phyloP scores from a whole-genome alignment of 805 yeast genomes.

The Kodamaea sagamina region DNA sequence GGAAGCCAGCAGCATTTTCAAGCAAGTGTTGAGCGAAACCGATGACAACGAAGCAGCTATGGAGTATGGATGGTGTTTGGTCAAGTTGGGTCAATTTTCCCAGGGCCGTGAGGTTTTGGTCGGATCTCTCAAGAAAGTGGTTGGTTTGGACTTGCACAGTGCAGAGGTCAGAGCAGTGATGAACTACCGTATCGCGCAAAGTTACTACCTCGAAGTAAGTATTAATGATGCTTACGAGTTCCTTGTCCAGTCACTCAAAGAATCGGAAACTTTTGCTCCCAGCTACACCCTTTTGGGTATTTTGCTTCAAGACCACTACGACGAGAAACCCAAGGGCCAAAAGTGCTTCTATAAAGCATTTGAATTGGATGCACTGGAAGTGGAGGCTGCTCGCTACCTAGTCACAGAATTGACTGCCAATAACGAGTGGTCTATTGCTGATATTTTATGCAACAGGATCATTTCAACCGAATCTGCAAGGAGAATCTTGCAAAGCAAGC shows the following conservation, averaged over 20 bases:
- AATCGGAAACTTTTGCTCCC: slow-evolving; percentile 66
- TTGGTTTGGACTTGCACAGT: slow-evolving; percentile 54
- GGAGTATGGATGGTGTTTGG: slow-evolving; percentile 79
- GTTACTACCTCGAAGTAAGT: slow-evolving; percentile 44
- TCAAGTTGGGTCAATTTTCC: slow-evolving; percentile 51
- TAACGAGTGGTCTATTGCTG: slow-evolving; percentile 84
- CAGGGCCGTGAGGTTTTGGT: slow-evolving; percentile 56
- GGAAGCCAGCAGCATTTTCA: slow-evolving; percentile 56
- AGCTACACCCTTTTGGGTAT: slow-evolving; percentile 81
- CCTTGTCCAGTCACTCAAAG: slow-evolving; percentile 63
- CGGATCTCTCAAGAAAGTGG: slow-evolving; percentile 42
- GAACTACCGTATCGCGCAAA: slow-evolving; percentile 74
- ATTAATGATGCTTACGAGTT: slow-evolving; percentile 53
- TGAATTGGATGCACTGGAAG: slow-evolving; percentile 78
- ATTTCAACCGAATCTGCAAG: slow-evolving; percentile 63
- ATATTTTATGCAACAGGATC: slow-evolving; percentile 66
- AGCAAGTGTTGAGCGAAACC: slow-evolving; percentile 46
- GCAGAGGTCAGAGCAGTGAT: slow-evolving; percentile 59
- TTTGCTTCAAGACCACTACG: slow-evolving; percentile 59
- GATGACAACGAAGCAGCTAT: slow-evolving; percentile 64
- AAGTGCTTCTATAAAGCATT: slow-evolving; percentile 89
- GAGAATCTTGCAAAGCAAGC: slow-evolving; percentile 39
- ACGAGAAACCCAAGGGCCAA: slow-evolving; percentile 68
- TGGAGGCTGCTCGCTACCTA: slow-evolving; percentile 70
- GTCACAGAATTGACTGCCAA: slow-evolving; percentile 66